phyloP scores from a whole-genome alignment of 164 flowering plant genomes.

The Annona squamosa region DNA sequence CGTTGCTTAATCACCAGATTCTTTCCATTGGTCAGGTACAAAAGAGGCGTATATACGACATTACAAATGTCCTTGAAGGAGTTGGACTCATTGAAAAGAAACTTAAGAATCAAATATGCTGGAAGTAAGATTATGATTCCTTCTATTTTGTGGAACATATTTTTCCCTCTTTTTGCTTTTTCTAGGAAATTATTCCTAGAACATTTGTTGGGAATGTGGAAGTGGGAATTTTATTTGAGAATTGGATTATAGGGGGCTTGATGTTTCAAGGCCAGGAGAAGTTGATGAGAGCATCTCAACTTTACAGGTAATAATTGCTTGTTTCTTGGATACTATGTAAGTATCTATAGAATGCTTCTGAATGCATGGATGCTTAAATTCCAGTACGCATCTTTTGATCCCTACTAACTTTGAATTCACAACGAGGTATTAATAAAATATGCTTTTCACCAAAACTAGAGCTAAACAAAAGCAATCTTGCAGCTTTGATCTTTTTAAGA shows the following conservation, averaged over 20 bases:
- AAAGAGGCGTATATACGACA: conserved; percentile 92
- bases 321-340: background rate
- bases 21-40: conserved; percentile 54
- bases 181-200: background rate
- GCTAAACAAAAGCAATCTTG: background rate
- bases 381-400: background rate
- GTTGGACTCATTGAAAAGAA: conserved; percentile 93
- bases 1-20: background rate
- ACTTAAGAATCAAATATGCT: conserved; percentile 81
- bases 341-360: background rate
- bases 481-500: background rate
- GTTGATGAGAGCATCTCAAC: conserved; percentile 35
- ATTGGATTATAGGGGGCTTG: conserved; percentile 49
- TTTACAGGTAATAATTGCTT: conserved; percentile 46
- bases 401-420: background rate
- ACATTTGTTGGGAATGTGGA: background rate
- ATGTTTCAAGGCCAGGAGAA: conserved; percentile 58
- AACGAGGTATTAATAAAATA: background rate
- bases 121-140: conserved; percentile 56
- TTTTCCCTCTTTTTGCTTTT: background rate
- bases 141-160: background rate
- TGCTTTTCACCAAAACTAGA: background rate
- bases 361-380: background rate
- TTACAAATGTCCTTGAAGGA: conserved; percentile 95
- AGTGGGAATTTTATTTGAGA: conserved; percentile 6